phyloP scores from a whole-genome alignment of 177 flowering plant species.

The Vitis hybrid region DNA sequence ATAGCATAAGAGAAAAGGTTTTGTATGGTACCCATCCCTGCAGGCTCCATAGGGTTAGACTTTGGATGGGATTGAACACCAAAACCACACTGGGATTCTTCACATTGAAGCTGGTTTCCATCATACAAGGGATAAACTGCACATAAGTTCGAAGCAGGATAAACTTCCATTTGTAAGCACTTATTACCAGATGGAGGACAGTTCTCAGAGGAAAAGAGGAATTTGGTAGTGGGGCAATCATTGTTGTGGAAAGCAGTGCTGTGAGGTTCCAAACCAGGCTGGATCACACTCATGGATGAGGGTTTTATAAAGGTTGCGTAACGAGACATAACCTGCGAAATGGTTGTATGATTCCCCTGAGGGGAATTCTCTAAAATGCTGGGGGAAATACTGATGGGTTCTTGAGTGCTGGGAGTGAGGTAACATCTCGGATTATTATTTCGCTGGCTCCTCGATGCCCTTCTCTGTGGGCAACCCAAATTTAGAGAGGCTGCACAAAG shows the following conservation, averaged over 20 bases:
- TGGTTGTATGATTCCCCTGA: slow-evolving; percentile 5
- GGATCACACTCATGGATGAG: background rate
- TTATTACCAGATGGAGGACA: background rate
- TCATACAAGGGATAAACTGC: slow-evolving; percentile 27
- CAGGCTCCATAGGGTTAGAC: slow-evolving; percentile 6
- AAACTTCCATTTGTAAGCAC: slow-evolving; percentile 2
- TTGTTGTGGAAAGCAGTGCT: background rate
- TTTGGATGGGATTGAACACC: background rate
- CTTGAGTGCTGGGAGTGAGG: slow-evolving; percentile 21
- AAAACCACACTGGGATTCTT: slow-evolving; percentile 8
- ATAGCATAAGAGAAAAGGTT: background rate
- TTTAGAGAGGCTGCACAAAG: slow-evolving; percentile 37
- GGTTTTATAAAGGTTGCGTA: slow-evolving; percentile 11
- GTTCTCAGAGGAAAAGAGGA: slow-evolving; percentile 2
- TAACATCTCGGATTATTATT: slow-evolving; percentile 25
- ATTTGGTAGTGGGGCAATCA: background rate
- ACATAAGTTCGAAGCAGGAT: slow-evolving; percentile 1
- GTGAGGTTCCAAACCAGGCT: slow-evolving; percentile 1
- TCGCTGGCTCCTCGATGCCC: slow-evolving; percentile 42
- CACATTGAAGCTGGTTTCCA: slow-evolving; percentile 9
- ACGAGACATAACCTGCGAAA: slow-evolving; percentile 1
- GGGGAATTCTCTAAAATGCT: background rate
- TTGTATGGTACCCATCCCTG: background rate
- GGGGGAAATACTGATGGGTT: slow-evolving; percentile 5
- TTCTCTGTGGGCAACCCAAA: slow-evolving; percentile 43